Evolutionary conservation across 2,329 filamentous ascomycete species (phyloP).

Genomic region (Colletotrichum sp.): DNA sequence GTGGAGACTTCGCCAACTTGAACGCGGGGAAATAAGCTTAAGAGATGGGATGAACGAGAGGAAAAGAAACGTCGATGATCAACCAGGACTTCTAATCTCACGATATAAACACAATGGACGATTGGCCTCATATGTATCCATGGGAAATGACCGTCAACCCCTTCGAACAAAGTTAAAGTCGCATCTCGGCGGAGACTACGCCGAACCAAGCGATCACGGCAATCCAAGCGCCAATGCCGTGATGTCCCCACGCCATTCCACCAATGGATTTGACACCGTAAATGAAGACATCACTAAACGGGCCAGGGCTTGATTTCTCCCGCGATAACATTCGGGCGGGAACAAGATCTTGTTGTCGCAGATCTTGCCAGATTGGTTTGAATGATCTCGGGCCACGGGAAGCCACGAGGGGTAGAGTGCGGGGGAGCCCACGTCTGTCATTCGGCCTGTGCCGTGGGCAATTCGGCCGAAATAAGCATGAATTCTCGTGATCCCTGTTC

Average conservation of each 20-base stretch:
- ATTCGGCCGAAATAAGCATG: not conserved
- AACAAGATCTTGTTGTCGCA: not conserved
- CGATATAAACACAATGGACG: not conserved
- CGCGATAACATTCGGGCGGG: not conserved
- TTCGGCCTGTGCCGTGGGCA: not conserved
- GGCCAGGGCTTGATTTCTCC: not conserved
- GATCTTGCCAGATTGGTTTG: not conserved
- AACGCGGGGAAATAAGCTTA: not conserved
- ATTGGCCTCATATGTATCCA: not conserved
- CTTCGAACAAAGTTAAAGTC: not conserved
- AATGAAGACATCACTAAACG: not conserved
- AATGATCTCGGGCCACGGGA: slow-evolving; percentile 1
- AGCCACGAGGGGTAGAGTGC: not conserved
- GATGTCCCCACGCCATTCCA: slow-evolving; percentile 5
- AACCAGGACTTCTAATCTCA: accelerated
- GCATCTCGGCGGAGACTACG: slow-evolving; percentile 13
- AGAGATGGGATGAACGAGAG: not conserved
- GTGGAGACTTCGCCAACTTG: not conserved
- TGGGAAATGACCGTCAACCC: not conserved
- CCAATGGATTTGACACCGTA: not conserved
- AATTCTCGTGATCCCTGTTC: not conserved
- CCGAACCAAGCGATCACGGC: slow-evolving; percentile 12
- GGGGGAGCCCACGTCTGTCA: not conserved
- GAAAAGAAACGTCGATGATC: not conserved
- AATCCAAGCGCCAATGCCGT: not conserved